A percentile compares a stretch with the other conserved stretches of the same genome.
Conservation (phyloP, 176 grass and related monocot genomes). For the Carex littledalei region DNA sequence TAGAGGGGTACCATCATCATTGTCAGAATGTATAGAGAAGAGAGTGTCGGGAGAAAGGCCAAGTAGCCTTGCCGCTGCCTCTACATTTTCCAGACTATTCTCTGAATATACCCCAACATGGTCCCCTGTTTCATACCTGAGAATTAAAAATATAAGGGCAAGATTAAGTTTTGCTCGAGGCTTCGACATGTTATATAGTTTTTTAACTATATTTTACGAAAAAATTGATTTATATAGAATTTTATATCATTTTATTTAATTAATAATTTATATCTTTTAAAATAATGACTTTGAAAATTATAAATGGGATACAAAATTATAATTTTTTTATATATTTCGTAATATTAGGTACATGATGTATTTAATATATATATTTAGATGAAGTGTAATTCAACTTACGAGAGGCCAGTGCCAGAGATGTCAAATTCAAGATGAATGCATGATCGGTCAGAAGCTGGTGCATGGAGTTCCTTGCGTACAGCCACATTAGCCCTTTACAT, state of each 20-base stretch:
- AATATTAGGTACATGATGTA: too few relatives aligned
- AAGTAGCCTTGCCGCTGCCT: conserved; percentile 54
- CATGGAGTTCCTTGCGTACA: conserved; percentile 71
- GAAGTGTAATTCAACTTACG: conserved; percentile 43
- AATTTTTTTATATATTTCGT: too few relatives aligned
- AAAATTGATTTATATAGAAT: too few relatives aligned
- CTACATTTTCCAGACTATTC: conserved; percentile 64
- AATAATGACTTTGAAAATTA: too few relatives aligned
- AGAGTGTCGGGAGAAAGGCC: conserved; percentile 54
- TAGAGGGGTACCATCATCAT: conserved; percentile 59
- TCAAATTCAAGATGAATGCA: conserved; percentile 96
- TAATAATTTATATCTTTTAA: too few relatives aligned
- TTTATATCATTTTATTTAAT: too few relatives aligned
- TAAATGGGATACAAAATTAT: too few relatives aligned
- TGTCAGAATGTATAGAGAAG: conserved; percentile 74
- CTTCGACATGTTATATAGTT: too few relatives aligned
- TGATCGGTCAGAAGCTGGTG: conserved; percentile 72
- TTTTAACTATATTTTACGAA: too few relatives aligned
- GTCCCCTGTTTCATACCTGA: conserved; percentile 88
- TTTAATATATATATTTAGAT: neutral
- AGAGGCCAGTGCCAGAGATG: conserved; percentile 59
- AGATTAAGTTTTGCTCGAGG: conserved; percentile 1
- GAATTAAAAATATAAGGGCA: neutral
- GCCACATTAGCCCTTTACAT: conserved; percentile 73
- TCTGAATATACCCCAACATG: conserved; percentile 78